A percentile compares a stretch with the other conserved stretches of the same genome.
Evolutionary conservation across 805 yeast genomes (phyloP).

Genomic region (Wickerhamomyces bisporus): DNA sequence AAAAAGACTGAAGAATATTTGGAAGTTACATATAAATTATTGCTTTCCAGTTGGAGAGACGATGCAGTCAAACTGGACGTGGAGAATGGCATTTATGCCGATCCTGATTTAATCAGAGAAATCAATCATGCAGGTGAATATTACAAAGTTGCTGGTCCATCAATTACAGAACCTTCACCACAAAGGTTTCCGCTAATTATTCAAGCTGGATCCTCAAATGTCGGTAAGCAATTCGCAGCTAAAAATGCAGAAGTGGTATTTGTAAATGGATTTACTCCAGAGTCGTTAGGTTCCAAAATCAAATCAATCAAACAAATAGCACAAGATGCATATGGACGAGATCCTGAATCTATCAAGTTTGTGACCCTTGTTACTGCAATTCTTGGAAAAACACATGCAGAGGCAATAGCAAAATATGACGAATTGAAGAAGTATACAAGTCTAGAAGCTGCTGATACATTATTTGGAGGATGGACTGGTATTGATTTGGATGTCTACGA

Average conservation of each 20-base stretch:
- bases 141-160: conserved; percentile 35
- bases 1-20: conserved; percentile 36
- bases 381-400: conserved; percentile 34
- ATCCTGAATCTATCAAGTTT: conserved; percentile 32
- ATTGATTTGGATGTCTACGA: conserved; percentile 8
- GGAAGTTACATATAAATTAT: conserved; percentile 33
- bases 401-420: conserved; percentile 30
- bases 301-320: conserved; percentile 29
- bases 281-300: conserved; percentile 24
- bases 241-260: conserved; percentile 37
- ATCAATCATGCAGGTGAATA: conserved; percentile 35
- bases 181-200: conserved; percentile 38
- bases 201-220: conserved; percentile 38
- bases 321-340: conserved; percentile 29
- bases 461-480: conserved; percentile 31
- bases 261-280: conserved; percentile 27
- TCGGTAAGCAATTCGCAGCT: conserved; percentile 37
- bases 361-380: conserved; percentile 29
- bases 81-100: conserved; percentile 25
- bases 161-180: conserved; percentile 36
- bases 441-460: conserved; percentile 36
- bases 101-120: conserved; percentile 32
- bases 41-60: conserved; percentile 38
- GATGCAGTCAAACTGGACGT: conserved; percentile 26
- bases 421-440: conserved; percentile 28